These are phyloP conservation scores for Ophiosphaerella korrae DNA, from an alignment of 2,329 filamentous ascomycete species.

Conservation along the genomic window DNA sequence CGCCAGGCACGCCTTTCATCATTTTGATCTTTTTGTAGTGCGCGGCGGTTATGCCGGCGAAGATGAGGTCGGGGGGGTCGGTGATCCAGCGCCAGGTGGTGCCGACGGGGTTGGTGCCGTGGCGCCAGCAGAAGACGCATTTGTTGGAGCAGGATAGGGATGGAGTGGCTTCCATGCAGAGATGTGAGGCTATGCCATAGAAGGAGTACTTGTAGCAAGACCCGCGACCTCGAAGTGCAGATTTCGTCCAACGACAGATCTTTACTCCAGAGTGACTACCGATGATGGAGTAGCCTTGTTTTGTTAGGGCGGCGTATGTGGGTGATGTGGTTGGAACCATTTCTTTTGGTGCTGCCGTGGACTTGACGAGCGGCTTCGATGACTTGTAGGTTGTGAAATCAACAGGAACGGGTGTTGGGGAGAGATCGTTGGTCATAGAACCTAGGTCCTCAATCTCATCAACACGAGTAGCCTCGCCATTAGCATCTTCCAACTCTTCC, in stretches of 20 bases:
- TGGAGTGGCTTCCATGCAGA: slow-evolving; percentile 98
- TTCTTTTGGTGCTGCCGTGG: slow-evolving; percentile 66
- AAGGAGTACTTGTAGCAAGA: slow-evolving; percentile 98
- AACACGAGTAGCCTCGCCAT: slow-evolving; percentile 53
- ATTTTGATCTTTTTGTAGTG: slow-evolving; percentile 99
- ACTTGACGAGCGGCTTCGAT: slow-evolving; percentile 51
- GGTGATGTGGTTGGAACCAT: slow-evolving; percentile 95
- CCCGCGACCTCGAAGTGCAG: slow-evolving; percentile 86
- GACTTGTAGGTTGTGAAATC: slow-evolving; percentile 81
- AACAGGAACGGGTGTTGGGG: slow-evolving; percentile 66
- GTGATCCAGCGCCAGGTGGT: slow-evolving; percentile 97
- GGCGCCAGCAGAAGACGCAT: slow-evolving; percentile 98
- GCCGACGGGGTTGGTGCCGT: slow-evolving; percentile 94
- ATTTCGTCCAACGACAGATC: slow-evolving; percentile 98
- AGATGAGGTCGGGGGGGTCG: slow-evolving; percentile 87
- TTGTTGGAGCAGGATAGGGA: slow-evolving; percentile 97
- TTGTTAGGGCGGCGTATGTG: slow-evolving; percentile 86
- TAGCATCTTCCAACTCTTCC: slow-evolving; percentile 57
- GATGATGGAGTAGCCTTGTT: slow-evolving; percentile 95
- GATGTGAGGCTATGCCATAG: slow-evolving; percentile 94
- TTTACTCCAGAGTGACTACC: slow-evolving; percentile 96
- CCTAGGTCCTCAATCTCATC: slow-evolving; percentile 88
- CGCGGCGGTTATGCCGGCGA: slow-evolving; percentile 84
- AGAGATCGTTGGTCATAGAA: slow-evolving; percentile 59
- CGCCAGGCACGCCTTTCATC: slow-evolving; percentile 90